Evolutionary conservation across 768 basidiomycete genomes (phyloP), one percentile per base, ranked within the genome.

Genomic region (Trametes elegans): DNA sequence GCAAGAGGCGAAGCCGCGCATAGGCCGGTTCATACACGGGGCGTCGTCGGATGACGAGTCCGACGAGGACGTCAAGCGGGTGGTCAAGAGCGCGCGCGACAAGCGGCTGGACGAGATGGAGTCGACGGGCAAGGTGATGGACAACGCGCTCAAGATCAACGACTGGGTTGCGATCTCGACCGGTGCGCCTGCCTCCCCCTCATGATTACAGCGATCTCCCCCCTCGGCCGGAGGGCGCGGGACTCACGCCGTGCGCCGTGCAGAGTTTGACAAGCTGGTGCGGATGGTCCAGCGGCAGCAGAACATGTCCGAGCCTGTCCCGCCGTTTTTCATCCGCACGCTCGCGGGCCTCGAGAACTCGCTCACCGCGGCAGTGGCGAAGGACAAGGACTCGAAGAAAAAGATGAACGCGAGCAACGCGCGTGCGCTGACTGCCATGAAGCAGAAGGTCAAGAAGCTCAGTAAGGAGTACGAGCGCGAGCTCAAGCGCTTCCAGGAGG

Each of bases 31-130:
- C 62, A 51, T 78, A 44, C 70, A 67, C 29, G 73, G 71, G 41
- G 81, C 79, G 43, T 77, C 76, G 28, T 79, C 75, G 26, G 78
- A 76, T 18, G 82, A 76, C 49, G 82, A 71, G 60, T 82, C 71
- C 13, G 88, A 90, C 40, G 90, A 88, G 19, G 88, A 86, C 46
- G 84, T 83, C 32, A 83, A 78, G 64, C 80, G 81, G 16, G 82
- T 85, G 31, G 81, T 89, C 42, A 83, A 92, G 70, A 93, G 90
- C 67, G 95, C 96, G 35, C 88, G 88, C 64, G 91, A 95, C 71
- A 95, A 92, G 71, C 80, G 95, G 49, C 71, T 94, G 66, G 93
- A 88, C 43, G 97, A 98, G 78, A 95, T 98, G 84, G 95, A 98
- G 71, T 84, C 84, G 1, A 88, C 88, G 3, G 91, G 92, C 51